Conservation (phyloP, 2,329 filamentous ascomycete genomes). For the Fusarium torreyae region DNA sequence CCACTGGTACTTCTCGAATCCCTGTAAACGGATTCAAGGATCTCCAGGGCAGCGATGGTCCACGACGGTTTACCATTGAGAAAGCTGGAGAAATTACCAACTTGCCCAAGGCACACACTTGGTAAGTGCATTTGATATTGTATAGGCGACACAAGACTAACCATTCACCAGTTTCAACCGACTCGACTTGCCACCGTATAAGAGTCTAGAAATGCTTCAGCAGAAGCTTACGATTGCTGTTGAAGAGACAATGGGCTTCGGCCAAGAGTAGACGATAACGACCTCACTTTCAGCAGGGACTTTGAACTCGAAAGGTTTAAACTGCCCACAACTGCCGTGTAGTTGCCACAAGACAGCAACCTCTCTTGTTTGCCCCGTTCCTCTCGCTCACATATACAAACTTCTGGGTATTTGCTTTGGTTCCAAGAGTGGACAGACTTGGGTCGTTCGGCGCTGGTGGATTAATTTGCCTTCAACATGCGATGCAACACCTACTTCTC, state of each 20-base stretch:
- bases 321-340: slow-evolving; percentile 37
- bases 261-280: slow-evolving; percentile 81
- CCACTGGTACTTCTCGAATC: slow-evolving; percentile 96
- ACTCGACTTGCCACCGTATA: slow-evolving; percentile 94
- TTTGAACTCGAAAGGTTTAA: slow-evolving; percentile 28
- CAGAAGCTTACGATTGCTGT: slow-evolving; percentile 96
- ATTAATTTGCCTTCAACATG: slow-evolving; percentile 47
- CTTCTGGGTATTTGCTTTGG: slow-evolving; percentile 54
- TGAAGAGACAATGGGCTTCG: slow-evolving; percentile 98
- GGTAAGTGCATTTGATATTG: slow-evolving; percentile 72
- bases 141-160: slow-evolving; percentile 41
- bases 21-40: slow-evolving; percentile 99
- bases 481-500: slow-evolving; percentile 44
- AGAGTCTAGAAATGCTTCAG: slow-evolving; percentile 86
- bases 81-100: slow-evolving; percentile 94
- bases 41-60: slow-evolving; percentile 95
- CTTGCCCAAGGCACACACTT: slow-evolving; percentile 96
- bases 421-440: slow-evolving; percentile 52
- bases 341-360: slow-evolving; percentile 32
- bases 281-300: slow-evolving; percentile 36
- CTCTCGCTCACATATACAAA: slow-evolving; percentile 41
- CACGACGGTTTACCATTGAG: slow-evolving; percentile 96
- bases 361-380: slow-evolving; percentile 38
- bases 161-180: slow-evolving; percentile 85
- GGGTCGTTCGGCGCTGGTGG: slow-evolving; percentile 54